Percentiles rank a stretch among this genome's conserved stretches.
These are phyloP conservation scores for Metarhizium album DNA, from an alignment of 2,329 filamentous ascomycete species.

Conservation along the genomic window DNA sequence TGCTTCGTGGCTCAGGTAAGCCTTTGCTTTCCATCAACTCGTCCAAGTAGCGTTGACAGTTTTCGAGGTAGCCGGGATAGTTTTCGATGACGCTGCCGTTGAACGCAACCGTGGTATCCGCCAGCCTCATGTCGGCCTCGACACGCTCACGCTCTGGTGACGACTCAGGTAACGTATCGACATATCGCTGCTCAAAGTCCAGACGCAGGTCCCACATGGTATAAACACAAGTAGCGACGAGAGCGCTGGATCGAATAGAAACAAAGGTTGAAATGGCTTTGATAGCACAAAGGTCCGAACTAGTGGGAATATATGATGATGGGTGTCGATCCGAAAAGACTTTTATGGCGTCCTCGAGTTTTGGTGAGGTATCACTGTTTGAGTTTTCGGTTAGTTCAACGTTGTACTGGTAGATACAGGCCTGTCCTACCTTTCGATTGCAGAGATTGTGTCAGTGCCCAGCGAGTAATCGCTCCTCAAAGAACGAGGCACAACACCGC, in stretches of 20 bases:
- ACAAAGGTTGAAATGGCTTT: slow-evolving; percentile 43
- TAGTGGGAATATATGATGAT: slow-evolving; percentile 27
- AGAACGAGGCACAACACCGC: slow-evolving; percentile 44
- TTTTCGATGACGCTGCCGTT: slow-evolving; percentile 73
- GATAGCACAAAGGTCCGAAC: slow-evolving; percentile 39
- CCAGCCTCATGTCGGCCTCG: slow-evolving; percentile 38
- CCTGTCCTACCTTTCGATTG: slow-evolving; percentile 41
- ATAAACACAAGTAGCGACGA: slow-evolving; percentile 48
- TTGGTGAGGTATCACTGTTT: slow-evolving; percentile 33
- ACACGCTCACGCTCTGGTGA: slow-evolving; percentile 31
- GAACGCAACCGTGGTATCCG: slow-evolving; percentile 55
- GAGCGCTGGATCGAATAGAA: slow-evolving; percentile 45
- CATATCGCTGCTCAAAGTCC: slow-evolving; percentile 31
- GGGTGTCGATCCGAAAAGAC: slow-evolving; percentile 42
- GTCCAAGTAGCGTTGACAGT: slow-evolving; percentile 54
- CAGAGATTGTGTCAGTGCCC: slow-evolving; percentile 48
- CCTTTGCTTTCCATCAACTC: slow-evolving; percentile 34
- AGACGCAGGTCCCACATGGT: slow-evolving; percentile 47
- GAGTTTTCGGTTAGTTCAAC: neutral
- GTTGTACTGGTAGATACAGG: neutral
- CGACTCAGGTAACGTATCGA: slow-evolving; percentile 17
- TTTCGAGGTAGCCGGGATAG: slow-evolving; percentile 56
- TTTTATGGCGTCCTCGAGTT: slow-evolving; percentile 32
- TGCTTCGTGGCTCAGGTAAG: slow-evolving; percentile 28
- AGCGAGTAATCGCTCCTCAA: slow-evolving; percentile 44